phyloP scores from a whole-genome alignment of 768 basidiomycete genomes.

The Cyclocybe cylindracea region DNA sequence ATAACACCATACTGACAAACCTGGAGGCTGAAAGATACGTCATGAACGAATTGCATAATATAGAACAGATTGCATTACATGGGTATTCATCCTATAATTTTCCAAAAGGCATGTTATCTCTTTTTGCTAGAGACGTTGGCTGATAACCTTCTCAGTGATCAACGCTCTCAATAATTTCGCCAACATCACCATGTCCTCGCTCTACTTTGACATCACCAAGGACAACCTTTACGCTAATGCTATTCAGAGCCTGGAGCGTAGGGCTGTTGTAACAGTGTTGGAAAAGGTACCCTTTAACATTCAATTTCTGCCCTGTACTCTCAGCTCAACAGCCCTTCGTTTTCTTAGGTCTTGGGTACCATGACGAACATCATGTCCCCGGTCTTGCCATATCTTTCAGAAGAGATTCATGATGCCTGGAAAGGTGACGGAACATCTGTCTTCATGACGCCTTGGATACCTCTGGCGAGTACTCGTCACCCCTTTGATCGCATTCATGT shows the following conservation, averaged over 20 bases:
- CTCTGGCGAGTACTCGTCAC: conserved; percentile 49
- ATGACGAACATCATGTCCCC: conserved; percentile 79
- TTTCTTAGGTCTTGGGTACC: conserved; percentile 59
- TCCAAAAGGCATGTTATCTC: conserved; percentile 60
- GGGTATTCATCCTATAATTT: conserved; percentile 80
- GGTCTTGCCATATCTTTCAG: conserved; percentile 86
- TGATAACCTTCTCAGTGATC: conserved; percentile 50
- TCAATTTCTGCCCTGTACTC: not conserved
- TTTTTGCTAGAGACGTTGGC: not conserved
- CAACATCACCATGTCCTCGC: conserved; percentile 81
- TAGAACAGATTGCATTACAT: conserved; percentile 68
- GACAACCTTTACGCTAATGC: conserved; percentile 83
- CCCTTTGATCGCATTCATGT: not conserved
- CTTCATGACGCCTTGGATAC: conserved; percentile 71
- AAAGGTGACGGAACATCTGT: conserved; percentile 49
- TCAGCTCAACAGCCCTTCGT: not conserved
- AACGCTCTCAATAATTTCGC: conserved; percentile 74
- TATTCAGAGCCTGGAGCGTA: conserved; percentile 50
- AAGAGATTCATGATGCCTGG: conserved; percentile 71
- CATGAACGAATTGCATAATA: conserved; percentile 76
- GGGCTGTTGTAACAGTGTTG: conserved; percentile 69
- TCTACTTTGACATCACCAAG: conserved; percentile 93
- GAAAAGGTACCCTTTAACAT: conserved; percentile 48
- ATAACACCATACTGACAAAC: not conserved
- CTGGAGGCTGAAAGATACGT: conserved; percentile 82